Conservation (phyloP, 768 basidiomycete species). For the Candolleomyces efflorescens region DNA sequence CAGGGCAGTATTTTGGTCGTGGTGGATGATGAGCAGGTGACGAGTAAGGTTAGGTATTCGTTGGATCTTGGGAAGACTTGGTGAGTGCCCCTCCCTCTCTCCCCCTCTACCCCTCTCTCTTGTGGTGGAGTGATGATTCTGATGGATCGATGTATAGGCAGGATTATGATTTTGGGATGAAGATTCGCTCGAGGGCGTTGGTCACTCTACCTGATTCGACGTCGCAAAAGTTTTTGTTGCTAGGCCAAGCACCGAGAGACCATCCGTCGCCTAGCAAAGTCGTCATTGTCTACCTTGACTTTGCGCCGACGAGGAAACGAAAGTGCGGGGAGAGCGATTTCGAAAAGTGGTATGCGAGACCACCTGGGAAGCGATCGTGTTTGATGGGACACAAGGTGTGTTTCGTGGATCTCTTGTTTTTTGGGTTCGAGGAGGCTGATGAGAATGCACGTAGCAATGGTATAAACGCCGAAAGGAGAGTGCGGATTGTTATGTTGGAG, state of each 20-base stretch:
- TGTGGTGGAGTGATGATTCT: too few relatives aligned
- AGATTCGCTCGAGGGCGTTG: constrained; percentile 68
- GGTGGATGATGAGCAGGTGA: constrained; percentile 80
- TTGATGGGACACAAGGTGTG: constrained; percentile 91
- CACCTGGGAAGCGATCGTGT: constrained; percentile 58
- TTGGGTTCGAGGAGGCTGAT: too few relatives aligned
- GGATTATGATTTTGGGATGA: constrained; percentile 63
- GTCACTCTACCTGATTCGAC: constrained; percentile 93
- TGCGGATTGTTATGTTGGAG: constrained; percentile 84
- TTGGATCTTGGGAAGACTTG: constrained; percentile 80
- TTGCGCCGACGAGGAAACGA: constrained; percentile 58
- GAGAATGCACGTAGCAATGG: constrained; percentile 95
- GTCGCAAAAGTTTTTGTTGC: constrained; percentile 90
- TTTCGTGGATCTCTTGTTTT: constrained; percentile 5
- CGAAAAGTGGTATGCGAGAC: constrained; percentile 84
- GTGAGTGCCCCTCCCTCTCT: too few relatives aligned
- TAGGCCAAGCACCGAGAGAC: constrained; percentile 68
- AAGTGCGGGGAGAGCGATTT: constrained; percentile 73
- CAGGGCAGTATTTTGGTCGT: constrained; percentile 74
- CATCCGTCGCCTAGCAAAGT: constrained; percentile 58
- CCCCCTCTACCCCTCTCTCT: too few relatives aligned
- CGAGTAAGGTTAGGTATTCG: constrained; percentile 70
- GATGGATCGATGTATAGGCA: constrained; percentile 65
- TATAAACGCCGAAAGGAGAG: constrained; percentile 80
- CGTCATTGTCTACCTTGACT: constrained; percentile 80